Base-by-base conservation (phyloP, 345 rosid species). In the Laguncularia racemosa region DNA sequence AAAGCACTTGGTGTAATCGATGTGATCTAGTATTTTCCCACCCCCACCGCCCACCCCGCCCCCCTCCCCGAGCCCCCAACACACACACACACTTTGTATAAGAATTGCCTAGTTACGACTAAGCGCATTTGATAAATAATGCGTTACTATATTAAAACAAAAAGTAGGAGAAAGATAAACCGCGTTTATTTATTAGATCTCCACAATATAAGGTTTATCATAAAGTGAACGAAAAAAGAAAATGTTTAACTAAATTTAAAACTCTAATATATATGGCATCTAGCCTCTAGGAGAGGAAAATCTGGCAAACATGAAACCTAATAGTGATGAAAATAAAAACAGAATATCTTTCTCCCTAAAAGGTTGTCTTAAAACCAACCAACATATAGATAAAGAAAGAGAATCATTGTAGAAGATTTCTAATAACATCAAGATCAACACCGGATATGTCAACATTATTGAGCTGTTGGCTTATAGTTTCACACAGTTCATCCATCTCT, bases 401-500 rank as follows among this genome's bases (percentile, higher is more conserved):
- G 20, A 33, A 15, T 40, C 15, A 49, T 21, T 48, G 46, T 17
- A 33, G 28, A 17, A 62, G 59, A 47, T 43, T 55, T 33, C 58
- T 38, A 18, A 62, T 49, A 52, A 50, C 48, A 18, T 50, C 53
- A 1, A 44, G 56, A 11, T 43, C 55, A 44, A 20, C 61, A n/a
- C 44, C 21, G 0, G 44, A 20, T 16, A 51, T 44, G n/a, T 51
- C 61, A 43, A 21, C 18, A 44, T 64, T 44, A 43, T 16, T 43
- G 40, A 57, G 48, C 19, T 50, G 50, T 17, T 20, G n/a, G 18
- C 50, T 55, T 43, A 64, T 13, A 38, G 44, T 64, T 50, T 20
- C 50, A 17, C 61, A 51, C 56, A 64, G 57, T 56, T 51, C 55
- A 21, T 64, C 68, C 55, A 57, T 50, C 68, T 64, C 68, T 43